These are phyloP conservation scores for Apiotrichum siamense DNA, from an alignment of 1,284 basidiomycete genomes.

Conservation along the genomic window DNA sequence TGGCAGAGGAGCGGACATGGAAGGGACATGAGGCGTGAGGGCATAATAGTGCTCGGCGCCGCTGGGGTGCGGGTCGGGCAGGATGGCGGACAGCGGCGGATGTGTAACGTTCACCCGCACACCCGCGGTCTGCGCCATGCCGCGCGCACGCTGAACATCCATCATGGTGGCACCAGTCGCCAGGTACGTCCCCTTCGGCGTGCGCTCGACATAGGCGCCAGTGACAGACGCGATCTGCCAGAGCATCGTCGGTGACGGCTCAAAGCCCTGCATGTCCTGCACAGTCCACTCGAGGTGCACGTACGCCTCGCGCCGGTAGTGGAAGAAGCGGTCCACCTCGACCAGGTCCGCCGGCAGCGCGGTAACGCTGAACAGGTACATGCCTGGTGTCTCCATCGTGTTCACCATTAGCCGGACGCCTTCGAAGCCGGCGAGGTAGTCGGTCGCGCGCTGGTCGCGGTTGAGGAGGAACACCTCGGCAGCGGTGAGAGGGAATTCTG, in stretches of 20 bases:
- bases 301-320: background rate
- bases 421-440: background rate
- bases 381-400: background rate
- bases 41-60: background rate
- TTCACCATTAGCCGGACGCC: background rate
- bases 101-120: background rate
- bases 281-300: background rate
- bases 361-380: background rate
- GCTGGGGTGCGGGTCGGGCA: background rate
- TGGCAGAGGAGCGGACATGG: constrained; percentile 4
- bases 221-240: constrained; percentile 2
- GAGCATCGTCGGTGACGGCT: background rate
- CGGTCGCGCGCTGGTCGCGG: constrained; percentile 1
- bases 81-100: background rate
- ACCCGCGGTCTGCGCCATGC: constrained; percentile 1
- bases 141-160: constrained; percentile 4
- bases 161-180: background rate
- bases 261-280: constrained; percentile 2
- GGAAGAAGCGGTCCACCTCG: constrained; percentile 1
- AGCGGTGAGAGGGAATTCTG: constrained; percentile 9
- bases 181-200: background rate
- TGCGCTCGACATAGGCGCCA: constrained; percentile 3
- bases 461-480: constrained; percentile 21
- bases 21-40: constrained; percentile 9
- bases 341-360: background rate